Evolutionary conservation across 306 rosid genomes (phyloP), one percentile per base, ranked within the genome.

Genomic region (Acacia acuminata): DNA sequence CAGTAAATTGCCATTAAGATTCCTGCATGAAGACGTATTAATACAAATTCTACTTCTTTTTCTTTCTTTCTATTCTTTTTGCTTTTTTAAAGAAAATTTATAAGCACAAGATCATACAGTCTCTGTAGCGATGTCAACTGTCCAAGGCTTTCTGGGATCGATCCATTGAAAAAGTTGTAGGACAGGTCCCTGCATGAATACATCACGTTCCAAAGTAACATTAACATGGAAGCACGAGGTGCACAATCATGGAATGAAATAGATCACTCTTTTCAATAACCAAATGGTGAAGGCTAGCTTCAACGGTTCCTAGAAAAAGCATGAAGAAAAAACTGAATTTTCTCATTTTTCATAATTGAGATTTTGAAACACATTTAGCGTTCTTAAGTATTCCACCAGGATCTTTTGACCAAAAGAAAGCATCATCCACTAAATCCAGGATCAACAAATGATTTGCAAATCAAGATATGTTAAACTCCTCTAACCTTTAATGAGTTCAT

Each of bases 111-210:
- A 76, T 85, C 97, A 91, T 90, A 96, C 99, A 94, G 80, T 87
- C 67, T 90, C 71, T 38, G 78, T 75, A 96, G 82, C 4, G 83
- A 87, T 70, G 93, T 88, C 93, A 96, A 80, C 82, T 89, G 91
- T 84, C 98, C 97, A 68, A 94, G 90, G 86, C 93, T 88, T 86
- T 94, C 97, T 11, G 99, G 97, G 83, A 96, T 86, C 67, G 99
- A 91, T 84, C 93, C 98, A 61, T 96, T 96, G 87, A 96, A 90
- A 53, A 80, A 76, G 90, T 96, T 96, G 89, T 86, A 92, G 77
- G 98, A 94, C 82, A 94, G 86, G 88, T 96, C 99, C 91, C 99
- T 94, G 92, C 85, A 87, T 27, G 73, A 45, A 79, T 50, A 77
- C 84, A 87, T 47, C 61, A 47, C 8, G 78, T 73, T 83, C 77